Percentiles rank a stretch among this genome's conserved stretches.
Conservation (phyloP, 2,329 filamentous ascomycete genomes). For the Alternaria novae-zelandiae region DNA sequence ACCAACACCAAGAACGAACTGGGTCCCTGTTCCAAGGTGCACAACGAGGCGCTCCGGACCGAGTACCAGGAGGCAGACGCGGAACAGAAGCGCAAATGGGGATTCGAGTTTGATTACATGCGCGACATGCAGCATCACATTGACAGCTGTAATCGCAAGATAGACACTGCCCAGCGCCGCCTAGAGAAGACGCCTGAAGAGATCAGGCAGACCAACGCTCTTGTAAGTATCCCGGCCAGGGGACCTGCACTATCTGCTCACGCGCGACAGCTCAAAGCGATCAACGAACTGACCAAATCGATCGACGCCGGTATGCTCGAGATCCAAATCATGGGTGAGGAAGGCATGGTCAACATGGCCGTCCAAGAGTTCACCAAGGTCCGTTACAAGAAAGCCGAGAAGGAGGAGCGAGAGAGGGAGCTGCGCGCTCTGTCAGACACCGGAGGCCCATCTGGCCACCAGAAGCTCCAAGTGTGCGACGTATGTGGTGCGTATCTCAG, state of each 20-base stretch:
- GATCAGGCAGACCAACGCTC: slow-evolving; percentile 89
- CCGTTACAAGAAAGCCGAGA: slow-evolving; percentile 77
- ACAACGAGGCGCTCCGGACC: slow-evolving; percentile 84
- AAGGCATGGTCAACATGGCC: slow-evolving; percentile 79
- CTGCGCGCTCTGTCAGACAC: slow-evolving; percentile 91
- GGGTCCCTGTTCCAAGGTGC: slow-evolving; percentile 84
- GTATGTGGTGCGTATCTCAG: slow-evolving; percentile 96
- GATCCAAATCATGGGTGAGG: slow-evolving; percentile 82
- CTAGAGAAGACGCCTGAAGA: slow-evolving; percentile 98
- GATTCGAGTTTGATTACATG: slow-evolving; percentile 97
- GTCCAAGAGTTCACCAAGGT: slow-evolving; percentile 89
- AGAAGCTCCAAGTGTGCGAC: slow-evolving; percentile 98
- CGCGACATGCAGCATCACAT: slow-evolving; percentile 96
- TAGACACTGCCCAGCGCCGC: slow-evolving; percentile 85
- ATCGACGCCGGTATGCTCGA: slow-evolving; percentile 85
- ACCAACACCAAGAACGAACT: slow-evolving; percentile 99
- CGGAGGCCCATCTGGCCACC: slow-evolving; percentile 88
- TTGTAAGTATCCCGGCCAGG: slow-evolving; percentile 58
- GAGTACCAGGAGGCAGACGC: slow-evolving; percentile 82
- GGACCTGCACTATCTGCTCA: slow-evolving; percentile 18
- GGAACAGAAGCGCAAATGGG: slow-evolving; percentile 76
- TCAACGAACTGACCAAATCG: slow-evolving; percentile 77
- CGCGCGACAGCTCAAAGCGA: slow-evolving; percentile 70
- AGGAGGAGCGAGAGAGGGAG: slow-evolving; percentile 84
- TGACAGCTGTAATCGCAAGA: slow-evolving; percentile 92